Evolutionary conservation across 441 rosid species (phyloP).

Genomic region (Eugenia klotzschiana): DNA sequence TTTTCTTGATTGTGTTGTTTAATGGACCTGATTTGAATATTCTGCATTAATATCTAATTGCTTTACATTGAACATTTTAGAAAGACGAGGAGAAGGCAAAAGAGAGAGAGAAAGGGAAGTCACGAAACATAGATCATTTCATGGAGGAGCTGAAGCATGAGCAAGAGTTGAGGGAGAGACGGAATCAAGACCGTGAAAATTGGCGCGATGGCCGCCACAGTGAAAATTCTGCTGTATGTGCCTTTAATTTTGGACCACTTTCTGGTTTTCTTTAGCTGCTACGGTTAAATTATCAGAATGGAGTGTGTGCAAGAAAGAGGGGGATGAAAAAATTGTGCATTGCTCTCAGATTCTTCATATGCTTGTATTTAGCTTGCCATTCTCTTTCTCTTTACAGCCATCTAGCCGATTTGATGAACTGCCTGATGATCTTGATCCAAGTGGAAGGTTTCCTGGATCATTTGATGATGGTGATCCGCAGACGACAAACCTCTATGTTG

Average conservation of each 20-base stretch:
- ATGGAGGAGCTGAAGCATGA: constrained; percentile 98
- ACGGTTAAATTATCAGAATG: background rate
- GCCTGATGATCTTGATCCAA: constrained; percentile 96
- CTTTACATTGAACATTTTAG: background rate
- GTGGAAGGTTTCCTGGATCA: constrained; percentile 87
- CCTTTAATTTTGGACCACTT: background rate
- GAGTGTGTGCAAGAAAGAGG: background rate
- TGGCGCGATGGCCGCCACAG: constrained; percentile 64
- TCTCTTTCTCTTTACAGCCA: constrained; percentile 37
- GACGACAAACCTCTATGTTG: constrained; percentile 94
- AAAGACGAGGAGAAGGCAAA: constrained; percentile 65
- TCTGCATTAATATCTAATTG: background rate
- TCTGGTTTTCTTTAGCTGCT: background rate
- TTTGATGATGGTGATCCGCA: constrained; percentile 99
- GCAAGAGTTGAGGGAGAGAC: constrained; percentile 91
- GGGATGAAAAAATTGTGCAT: background rate
- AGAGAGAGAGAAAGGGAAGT: constrained; percentile 82
- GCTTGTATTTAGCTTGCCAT: background rate
- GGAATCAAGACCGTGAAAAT: constrained; percentile 88
- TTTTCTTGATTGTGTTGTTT: background rate
- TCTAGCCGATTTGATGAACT: constrained; percentile 92
- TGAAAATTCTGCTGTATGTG: constrained; percentile 60
- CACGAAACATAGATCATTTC: constrained; percentile 86
- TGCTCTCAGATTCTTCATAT: background rate
- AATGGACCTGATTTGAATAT: background rate